A percentile compares a stretch with the other conserved stretches of the same genome.
These are phyloP conservation scores for Plasmodium chabaudi DNA, from an alignment of 169 alveolate species.

Conservation along the genomic window DNA sequence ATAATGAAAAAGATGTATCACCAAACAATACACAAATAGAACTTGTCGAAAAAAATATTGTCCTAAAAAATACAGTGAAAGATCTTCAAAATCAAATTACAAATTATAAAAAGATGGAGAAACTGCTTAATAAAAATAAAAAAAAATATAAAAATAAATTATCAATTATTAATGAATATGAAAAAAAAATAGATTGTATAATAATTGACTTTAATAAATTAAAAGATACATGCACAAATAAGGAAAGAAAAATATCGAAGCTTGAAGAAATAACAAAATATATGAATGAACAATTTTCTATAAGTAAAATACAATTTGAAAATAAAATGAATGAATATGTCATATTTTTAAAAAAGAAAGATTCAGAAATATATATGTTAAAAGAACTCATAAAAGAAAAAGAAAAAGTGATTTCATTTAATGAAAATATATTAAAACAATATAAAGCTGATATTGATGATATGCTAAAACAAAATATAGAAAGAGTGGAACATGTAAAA, in stretches of 20 bases:
- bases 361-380: constrained; percentile 72
- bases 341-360: constrained; percentile 52
- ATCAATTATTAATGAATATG: constrained; percentile 38
- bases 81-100: constrained; percentile 40
- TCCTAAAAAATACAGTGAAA: constrained; percentile 24
- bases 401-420: constrained; percentile 42
- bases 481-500: constrained; percentile 49
- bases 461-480: constrained; percentile 52
- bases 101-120: constrained; percentile 55
- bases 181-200: constrained; percentile 57
- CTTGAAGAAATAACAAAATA: constrained; percentile 53
- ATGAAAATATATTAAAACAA: constrained; percentile 66
- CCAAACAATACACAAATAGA: background rate
- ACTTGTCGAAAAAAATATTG: constrained; percentile 10
- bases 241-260: constrained; percentile 55
- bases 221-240: constrained; percentile 26
- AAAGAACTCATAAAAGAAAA: constrained; percentile 65
- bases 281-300: constrained; percentile 55
- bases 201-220: constrained; percentile 48
- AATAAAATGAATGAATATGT: constrained; percentile 74
- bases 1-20: background rate
- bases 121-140: constrained; percentile 11
- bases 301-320: constrained; percentile 72
- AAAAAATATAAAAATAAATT: constrained; percentile 58
- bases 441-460: constrained; percentile 70